Conservation (phyloP, 805 yeast genomes). For the Pichia manshurica region DNA sequence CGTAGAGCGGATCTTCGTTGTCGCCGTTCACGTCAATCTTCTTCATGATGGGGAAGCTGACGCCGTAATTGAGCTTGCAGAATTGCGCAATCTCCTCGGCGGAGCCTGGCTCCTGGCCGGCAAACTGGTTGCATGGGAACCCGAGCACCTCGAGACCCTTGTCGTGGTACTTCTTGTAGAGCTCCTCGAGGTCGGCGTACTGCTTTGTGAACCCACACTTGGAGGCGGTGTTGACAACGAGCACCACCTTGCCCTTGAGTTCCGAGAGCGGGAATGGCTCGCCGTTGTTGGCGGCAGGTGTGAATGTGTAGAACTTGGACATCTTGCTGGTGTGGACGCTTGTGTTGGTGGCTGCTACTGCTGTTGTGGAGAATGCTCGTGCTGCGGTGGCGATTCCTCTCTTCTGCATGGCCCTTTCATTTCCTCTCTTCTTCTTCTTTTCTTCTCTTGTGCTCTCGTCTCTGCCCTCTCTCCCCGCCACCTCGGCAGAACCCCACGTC, state of each 20-base stretch:
- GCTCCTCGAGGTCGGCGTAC: constrained; percentile 60
- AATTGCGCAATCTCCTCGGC: constrained; percentile 65
- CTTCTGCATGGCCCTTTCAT: no score
- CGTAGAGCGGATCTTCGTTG: constrained; percentile 72
- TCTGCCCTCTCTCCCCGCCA: no score
- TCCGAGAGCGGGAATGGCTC: constrained; percentile 53
- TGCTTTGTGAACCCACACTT: constrained; percentile 79
- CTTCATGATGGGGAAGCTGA: constrained; percentile 79
- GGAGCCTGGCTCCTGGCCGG: constrained; percentile 67
- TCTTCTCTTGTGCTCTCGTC: no score
- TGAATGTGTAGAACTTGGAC: constrained; percentile 60
- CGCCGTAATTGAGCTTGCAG: constrained; percentile 82
- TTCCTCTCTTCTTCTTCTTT: no score
- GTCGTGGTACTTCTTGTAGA: constrained; percentile 59
- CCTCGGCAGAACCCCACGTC: no score
- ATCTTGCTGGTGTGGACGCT: constrained; percentile 41
- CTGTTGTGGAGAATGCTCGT: not conserved
- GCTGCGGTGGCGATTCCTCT: not conserved
- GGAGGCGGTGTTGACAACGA: constrained; percentile 84
- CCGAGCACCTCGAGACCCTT: constrained; percentile 66
- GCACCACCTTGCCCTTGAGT: constrained; percentile 72
- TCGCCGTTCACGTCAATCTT: constrained; percentile 89
- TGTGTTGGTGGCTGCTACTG: not conserved
- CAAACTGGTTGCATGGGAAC: constrained; percentile 91
- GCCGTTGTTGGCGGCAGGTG: constrained; percentile 58